A percentile compares a stretch with the other conserved stretches of the same genome.
phyloP scores from a whole-genome alignment of 768 basidiomycete species.

The Rhodosporidiobolus odoratus region DNA sequence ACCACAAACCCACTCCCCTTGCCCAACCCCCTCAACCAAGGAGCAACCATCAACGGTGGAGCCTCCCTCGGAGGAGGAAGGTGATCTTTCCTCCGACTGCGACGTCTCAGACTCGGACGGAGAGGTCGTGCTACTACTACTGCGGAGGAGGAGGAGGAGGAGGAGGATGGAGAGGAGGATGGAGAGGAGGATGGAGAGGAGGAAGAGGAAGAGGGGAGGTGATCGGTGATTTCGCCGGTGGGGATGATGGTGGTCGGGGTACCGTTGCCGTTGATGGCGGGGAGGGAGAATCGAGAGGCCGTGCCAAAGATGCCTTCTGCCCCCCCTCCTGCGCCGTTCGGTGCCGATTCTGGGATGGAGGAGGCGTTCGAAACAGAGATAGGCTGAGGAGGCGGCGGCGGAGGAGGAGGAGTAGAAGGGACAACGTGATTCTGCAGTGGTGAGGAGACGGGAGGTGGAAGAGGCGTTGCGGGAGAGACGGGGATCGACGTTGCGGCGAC shows the following conservation, averaged over 20 bases:
- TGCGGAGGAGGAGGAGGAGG: conserved; percentile 71
- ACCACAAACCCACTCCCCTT: neutral
- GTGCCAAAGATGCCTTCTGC: too few species aligned
- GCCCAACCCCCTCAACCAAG: neutral
- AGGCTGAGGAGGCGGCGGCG: neutral
- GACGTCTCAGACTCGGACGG: conserved; percentile 56
- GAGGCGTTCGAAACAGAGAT: conserved; percentile 49
- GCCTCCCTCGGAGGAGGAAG: conserved; percentile 83
- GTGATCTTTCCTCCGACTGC: conserved; percentile 43
- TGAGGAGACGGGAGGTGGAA: neutral
- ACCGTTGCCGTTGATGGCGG: too few species aligned
- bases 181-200: conserved; percentile 49
- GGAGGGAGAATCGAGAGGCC: too few species aligned
- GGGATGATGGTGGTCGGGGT: too few species aligned
- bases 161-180: conserved; percentile 50
- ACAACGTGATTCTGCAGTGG: neutral
- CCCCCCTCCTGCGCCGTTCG: too few species aligned
- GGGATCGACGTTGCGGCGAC: neutral
- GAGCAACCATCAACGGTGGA: conserved; percentile 62
- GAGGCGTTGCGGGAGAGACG: neutral
- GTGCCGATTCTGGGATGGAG: conserved; percentile 52
- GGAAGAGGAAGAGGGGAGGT: conserved; percentile 73
- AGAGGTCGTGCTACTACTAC: conserved; percentile 88
- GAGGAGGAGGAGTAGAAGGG: neutral
- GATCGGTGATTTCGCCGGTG: too few species aligned